Base-by-base conservation (phyloP, 2,329 filamentous ascomycete species). In the Gaeumannomyces tritici region DNA sequence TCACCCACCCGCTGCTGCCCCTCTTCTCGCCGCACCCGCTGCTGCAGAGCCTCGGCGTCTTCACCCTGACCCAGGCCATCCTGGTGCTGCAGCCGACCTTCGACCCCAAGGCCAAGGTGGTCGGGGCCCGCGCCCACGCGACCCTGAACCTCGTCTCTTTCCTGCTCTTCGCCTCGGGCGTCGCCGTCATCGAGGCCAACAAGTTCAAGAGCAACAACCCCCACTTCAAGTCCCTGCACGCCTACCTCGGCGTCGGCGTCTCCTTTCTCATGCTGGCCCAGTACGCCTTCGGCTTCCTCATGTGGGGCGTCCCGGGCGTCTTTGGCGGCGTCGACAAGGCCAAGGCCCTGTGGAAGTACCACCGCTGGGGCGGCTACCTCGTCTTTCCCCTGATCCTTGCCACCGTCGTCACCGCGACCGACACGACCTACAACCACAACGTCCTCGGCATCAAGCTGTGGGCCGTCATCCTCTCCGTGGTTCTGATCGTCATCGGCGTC, bases 11-110 rank as follows among this genome's bases (percentile, higher is more conserved):
- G 29, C 66, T 78, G 33, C 72, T 96, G 65, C 89, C 90, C 54
- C 85, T 96, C 69, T 96, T 98, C 82, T 92, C 91, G 24, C 86
- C 88, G 11, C 93, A 98, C 74, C 93, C 93, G 9, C 86, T 97
- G 71, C 79, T 87, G 63, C 80, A 83, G 75, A 80, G 78, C 13
- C 67, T 89, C 63, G 92, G 86, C 59, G 74, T 96, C 63, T 80
- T 96, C 65, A 80, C 91, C 63, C 80, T 95, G 69, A 83, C 89
- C 24, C 89, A 97, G 79, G 89, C 88, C 62, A 85, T 93, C 66
- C 85, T 98, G 61, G 78, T 95, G 67, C 83, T 98, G 47, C 95
- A 99, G 74, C 95, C 93, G 1, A 96, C 93, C 0, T 84, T 89
- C 69, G 58, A 60, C 13, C 78, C 87, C 2, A 74, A 80, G 21